These are phyloP conservation scores for Eucalyptus cloeziana DNA, from an alignment of 345 rosid genomes.

Conservation along the genomic window DNA sequence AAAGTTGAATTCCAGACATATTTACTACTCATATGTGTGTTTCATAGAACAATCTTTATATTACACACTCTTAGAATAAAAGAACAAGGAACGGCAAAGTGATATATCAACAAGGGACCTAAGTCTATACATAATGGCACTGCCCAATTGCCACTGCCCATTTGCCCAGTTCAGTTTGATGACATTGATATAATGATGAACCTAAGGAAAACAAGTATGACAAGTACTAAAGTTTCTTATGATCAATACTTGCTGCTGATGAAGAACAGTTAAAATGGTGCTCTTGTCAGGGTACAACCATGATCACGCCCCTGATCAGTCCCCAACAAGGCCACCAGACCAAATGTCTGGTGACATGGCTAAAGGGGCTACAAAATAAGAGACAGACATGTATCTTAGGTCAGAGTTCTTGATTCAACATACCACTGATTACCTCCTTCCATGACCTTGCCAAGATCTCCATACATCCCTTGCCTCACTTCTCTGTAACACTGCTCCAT, in stretches of 20 bases:
- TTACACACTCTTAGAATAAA: neutral
- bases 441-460: constrained; percentile 56
- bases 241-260: neutral
- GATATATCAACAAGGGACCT: neutral
- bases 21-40: neutral
- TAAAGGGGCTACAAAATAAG: neutral
- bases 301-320: neutral
- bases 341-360: neutral
- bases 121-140: neutral
- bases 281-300: neutral
- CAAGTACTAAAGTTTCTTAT: neutral
- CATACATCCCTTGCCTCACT: constrained; percentile 56
- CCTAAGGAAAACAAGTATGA: neutral
- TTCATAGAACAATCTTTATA: neutral
- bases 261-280: neutral
- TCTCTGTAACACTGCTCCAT: constrained; percentile 55
- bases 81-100: neutral
- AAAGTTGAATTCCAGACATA: neutral
- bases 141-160: neutral
- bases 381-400: neutral
- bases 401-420: neutral
- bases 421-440: constrained; percentile 90
- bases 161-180: neutral
- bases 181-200: neutral
- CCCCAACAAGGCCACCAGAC: neutral